Evolutionary conservation across 192 early-diverging fungal genomes (phyloP).

Genomic region (Coemansia sp.): DNA sequence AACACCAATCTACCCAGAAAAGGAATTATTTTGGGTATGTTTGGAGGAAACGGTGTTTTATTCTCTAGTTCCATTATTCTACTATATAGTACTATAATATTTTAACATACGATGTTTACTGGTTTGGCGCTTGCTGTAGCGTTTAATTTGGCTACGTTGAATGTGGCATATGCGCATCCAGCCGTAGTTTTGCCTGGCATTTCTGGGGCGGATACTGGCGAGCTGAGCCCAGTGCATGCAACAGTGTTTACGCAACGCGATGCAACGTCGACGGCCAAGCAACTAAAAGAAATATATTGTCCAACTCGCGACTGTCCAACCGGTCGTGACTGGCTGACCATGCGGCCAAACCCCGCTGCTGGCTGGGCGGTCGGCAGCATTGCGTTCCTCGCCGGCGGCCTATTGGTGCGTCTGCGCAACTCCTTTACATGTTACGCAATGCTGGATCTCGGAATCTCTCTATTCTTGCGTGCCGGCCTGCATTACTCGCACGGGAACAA

Average conservation of each 20-base stretch:
- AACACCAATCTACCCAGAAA: too few species aligned
- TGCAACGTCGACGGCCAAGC: background rate
- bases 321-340: constrained; percentile 32
- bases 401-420: background rate
- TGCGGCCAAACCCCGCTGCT: constrained; percentile 13
- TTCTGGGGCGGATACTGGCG: too few species aligned
- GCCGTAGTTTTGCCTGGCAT: background rate
- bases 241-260: background rate
- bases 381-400: constrained; percentile 4
- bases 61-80: background rate
- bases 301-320: constrained; percentile 12
- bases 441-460: constrained; percentile 10
- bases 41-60: too few species aligned
- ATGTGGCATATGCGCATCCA: background rate
- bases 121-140: background rate
- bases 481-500: constrained; percentile 17
- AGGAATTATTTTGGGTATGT: too few species aligned
- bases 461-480: constrained; percentile 29
- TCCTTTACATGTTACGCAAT: constrained; percentile 14
- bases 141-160: background rate
- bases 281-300: constrained; percentile 19
- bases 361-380: constrained; percentile 26
- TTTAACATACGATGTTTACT: background rate
- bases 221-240: background rate
- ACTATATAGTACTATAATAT: background rate